Conservation (phyloP, 208 protist species). For the Wallacemonas sp. region DNA sequence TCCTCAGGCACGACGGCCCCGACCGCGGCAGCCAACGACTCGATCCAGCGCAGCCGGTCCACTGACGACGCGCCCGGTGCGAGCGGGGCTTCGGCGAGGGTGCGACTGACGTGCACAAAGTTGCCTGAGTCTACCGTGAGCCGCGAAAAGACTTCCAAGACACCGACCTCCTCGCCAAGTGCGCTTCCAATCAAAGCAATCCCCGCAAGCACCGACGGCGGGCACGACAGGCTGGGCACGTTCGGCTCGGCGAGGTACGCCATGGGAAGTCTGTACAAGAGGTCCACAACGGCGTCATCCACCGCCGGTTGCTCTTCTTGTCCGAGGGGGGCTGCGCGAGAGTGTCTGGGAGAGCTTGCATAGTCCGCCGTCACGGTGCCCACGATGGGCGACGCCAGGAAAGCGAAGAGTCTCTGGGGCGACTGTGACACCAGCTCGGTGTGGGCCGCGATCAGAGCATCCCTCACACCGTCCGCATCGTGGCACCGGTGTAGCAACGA, state of each 20-base stretch:
- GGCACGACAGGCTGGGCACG: neutral
- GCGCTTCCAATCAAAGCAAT: constrained; percentile 6
- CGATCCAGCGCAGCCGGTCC: constrained; percentile 42
- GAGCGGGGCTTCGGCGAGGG: constrained; percentile 26
- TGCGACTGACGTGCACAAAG: constrained; percentile 35
- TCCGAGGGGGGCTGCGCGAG: too few species aligned
- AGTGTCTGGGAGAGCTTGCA: neutral
- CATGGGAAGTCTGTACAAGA: neutral
- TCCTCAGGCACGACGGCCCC: constrained; percentile 34
- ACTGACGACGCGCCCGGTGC: constrained; percentile 22
- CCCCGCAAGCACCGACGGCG: constrained; percentile 14
- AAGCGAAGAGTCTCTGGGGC: neutral
- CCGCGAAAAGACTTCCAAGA: neutral
- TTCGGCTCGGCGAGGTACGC: neutral
- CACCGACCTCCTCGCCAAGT: neutral
- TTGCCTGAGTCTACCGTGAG: constrained; percentile 18
- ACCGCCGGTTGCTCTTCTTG: too few species aligned
- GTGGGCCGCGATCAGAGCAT: neutral
- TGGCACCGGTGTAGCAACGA: constrained; percentile 8
- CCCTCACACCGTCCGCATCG: neutral
- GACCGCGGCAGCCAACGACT: constrained; percentile 23
- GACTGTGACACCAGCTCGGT: neutral
- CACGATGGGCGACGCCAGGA: neutral
- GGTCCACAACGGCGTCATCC: too few species aligned
- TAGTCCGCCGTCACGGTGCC: neutral